These are phyloP conservation scores for Pleurotus salmoneostramineus DNA, from an alignment of 768 basidiomycete species.

Conservation along the genomic window DNA sequence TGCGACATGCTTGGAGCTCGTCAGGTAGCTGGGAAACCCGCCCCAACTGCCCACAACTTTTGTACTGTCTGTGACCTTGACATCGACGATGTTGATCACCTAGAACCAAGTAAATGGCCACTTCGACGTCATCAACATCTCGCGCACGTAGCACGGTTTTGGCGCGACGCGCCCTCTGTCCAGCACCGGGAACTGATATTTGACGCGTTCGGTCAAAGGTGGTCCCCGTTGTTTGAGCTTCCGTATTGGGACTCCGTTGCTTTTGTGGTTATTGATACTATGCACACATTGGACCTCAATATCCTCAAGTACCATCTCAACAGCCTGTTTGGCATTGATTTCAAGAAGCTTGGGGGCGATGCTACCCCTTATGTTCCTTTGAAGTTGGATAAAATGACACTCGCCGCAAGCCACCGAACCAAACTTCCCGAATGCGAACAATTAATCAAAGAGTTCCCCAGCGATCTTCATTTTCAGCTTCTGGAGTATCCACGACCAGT, in stretches of 20 bases:
- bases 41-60: conserved; percentile 12
- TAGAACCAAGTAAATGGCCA: conserved; percentile 14
- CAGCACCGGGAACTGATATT: conserved; percentile 9
- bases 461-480: conserved; percentile 10
- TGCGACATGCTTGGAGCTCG: conserved; percentile 12
- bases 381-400: not conserved
- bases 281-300: conserved; percentile 33
- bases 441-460: not conserved
- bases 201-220: conserved; percentile 21
- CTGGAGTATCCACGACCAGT: conserved; percentile 13
- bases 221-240: conserved; percentile 23
- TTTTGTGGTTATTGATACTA: conserved; percentile 27
- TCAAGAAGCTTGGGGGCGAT: not conserved
- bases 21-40: not conserved
- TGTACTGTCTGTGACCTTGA: conserved; percentile 17
- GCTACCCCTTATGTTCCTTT: not conserved
- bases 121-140: conserved; percentile 9
- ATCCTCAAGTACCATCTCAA: conserved; percentile 16
- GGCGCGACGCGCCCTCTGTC: conserved; percentile 12
- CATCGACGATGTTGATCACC: conserved; percentile 14
- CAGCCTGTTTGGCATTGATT: not conserved
- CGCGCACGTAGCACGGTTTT: conserved; percentile 12
- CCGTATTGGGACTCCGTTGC: conserved; percentile 29
- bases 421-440: not conserved
- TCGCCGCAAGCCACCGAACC: not conserved